These are phyloP conservation scores for Triticum urartu DNA, from an alignment of 176 grass and related monocot species.

Conservation along the genomic window DNA sequence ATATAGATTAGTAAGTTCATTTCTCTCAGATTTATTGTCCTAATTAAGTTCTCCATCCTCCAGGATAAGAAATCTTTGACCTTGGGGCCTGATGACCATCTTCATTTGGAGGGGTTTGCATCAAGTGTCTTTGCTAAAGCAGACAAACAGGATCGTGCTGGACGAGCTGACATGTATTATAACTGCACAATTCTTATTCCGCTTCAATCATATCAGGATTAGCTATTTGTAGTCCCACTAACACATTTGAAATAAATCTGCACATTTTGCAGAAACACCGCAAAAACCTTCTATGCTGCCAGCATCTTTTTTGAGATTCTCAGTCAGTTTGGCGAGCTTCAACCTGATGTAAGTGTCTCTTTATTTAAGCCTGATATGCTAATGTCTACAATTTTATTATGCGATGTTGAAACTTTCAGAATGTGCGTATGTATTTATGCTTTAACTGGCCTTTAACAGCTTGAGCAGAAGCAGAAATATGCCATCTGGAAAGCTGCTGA, in stretches of 20 bases:
- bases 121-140: constrained; percentile 95
- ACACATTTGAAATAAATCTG: not conserved
- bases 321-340: constrained; percentile 84
- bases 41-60: constrained; percentile 23
- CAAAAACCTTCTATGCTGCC: constrained; percentile 97
- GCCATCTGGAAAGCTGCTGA: constrained; percentile 98
- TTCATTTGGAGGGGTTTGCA: constrained; percentile 96
- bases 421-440: not conserved
- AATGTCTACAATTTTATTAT: not conserved
- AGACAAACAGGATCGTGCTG: constrained; percentile 95
- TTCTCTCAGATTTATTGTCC: not conserved
- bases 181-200: constrained; percentile 20
- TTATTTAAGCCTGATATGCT: too few relatives aligned
- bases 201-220: not conserved
- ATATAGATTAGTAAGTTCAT: not conserved
- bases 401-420: not conserved
- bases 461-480: constrained; percentile 98
- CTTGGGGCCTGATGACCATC: constrained; percentile 63
- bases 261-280: constrained; percentile 70
- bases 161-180: constrained; percentile 87
- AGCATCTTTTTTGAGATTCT: constrained; percentile 98
- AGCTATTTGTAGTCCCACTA: constrained; percentile 2
- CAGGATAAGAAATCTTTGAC: constrained; percentile 93
- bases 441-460: constrained; percentile 39
- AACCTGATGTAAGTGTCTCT: constrained; percentile 68